Evolutionary conservation across 1,284 basidiomycete species (phyloP).

Genomic region (Leccinum griseonigrum): DNA sequence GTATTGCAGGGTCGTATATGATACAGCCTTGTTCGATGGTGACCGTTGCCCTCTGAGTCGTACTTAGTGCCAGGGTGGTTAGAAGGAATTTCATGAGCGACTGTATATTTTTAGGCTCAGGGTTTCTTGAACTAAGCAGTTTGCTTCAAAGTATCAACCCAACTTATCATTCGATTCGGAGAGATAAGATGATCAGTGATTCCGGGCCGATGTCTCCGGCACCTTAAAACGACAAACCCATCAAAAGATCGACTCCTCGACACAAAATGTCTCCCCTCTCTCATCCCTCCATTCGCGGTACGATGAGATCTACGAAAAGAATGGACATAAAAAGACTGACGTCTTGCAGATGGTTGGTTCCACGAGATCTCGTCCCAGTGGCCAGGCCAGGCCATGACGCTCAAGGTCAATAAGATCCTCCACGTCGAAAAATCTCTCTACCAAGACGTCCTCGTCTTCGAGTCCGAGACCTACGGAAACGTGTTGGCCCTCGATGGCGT

Average conservation of each 20-base stretch:
- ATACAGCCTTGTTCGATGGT: background rate
- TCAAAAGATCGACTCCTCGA: background rate
- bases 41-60: background rate
- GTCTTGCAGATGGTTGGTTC: constrained; percentile 88
- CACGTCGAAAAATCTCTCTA: constrained; percentile 92
- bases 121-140: background rate
- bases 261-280: constrained; percentile 30
- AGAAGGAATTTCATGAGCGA: background rate
- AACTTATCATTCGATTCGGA: background rate
- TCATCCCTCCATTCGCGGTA: constrained; percentile 34
- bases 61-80: background rate
- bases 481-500: constrained; percentile 96
- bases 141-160: background rate
- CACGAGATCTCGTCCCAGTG: constrained; percentile 96
- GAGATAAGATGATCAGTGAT: constrained; percentile 6
- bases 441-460: constrained; percentile 96
- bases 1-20: background rate
- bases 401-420: constrained; percentile 94
- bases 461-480: constrained; percentile 94
- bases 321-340: background rate
- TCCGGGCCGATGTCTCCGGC: background rate
- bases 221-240: background rate
- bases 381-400: constrained; percentile 95
- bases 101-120: background rate
- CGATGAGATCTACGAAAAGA: background rate